Conservation (phyloP, 805 yeast genomes). For the Yarrowia hollandica region DNA sequence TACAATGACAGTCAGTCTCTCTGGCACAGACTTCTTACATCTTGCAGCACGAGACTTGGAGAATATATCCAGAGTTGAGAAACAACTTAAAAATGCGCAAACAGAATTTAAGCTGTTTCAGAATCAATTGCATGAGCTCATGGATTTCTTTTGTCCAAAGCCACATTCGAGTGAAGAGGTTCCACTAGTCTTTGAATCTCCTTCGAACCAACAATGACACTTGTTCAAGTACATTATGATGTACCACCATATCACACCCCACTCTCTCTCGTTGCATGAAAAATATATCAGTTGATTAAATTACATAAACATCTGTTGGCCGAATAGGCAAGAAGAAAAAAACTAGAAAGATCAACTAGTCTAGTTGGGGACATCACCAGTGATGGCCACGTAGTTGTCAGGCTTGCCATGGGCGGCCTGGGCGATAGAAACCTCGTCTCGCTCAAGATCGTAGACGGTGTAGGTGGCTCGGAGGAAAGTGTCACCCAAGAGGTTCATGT, state of each 20-base stretch:
- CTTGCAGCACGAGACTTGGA: slow-evolving; percentile 3
- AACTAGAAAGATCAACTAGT: not conserved
- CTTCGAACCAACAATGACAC: not conserved
- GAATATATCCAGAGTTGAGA: not conserved
- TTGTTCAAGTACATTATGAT: no score
- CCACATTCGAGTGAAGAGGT: not conserved
- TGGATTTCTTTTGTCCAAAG: not conserved
- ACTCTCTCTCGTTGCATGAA: no score
- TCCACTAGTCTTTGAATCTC: not conserved
- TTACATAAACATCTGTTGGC: not conserved
- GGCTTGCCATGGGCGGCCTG: slow-evolving; percentile 41
- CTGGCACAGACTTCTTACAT: not conserved
- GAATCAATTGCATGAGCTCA: not conserved
- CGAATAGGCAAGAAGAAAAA: not conserved
- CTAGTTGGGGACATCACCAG: slow-evolving; percentile 1
- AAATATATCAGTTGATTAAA: no score
- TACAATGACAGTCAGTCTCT: not conserved
- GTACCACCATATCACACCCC: no score
- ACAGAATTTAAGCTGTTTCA: not conserved
- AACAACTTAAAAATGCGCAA: not conserved
- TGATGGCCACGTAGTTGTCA: slow-evolving; percentile 1
- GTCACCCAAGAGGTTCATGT: slow-evolving; percentile 51
- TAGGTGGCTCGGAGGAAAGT: slow-evolving; percentile 62
- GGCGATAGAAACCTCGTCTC: slow-evolving; percentile 56
- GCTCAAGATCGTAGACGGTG: slow-evolving; percentile 64